Conservation (phyloP, 257 asterid genomes). For the Sherardia arvensis region DNA sequence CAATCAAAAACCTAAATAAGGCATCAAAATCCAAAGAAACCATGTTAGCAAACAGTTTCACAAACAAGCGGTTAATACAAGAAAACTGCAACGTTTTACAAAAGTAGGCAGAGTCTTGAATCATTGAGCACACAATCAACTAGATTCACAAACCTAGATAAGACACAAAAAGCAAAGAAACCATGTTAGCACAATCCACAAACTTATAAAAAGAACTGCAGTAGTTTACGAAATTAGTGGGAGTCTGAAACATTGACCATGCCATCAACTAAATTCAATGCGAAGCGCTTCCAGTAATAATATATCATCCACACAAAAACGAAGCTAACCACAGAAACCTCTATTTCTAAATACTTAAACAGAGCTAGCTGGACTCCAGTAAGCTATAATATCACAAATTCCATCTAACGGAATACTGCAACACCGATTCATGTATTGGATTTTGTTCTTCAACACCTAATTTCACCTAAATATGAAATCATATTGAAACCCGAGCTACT, state of each 20-base stretch:
- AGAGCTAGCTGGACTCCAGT: neutral
- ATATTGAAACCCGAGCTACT: too few relatives aligned
- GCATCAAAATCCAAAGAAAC: neutral
- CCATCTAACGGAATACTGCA: neutral
- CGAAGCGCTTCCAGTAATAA: neutral
- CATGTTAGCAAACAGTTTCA: neutral
- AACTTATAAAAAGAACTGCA: too few relatives aligned
- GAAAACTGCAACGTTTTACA: neutral
- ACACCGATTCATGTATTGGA: neutral
- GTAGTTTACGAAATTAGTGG: neutral
- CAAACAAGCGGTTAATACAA: neutral
- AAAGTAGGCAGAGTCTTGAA: too few relatives aligned
- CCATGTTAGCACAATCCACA: too few relatives aligned
- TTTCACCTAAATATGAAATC: too few relatives aligned
- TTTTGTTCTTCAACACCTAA: neutral
- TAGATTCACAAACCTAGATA: neutral
- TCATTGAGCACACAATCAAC: neutral
- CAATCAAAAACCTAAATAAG: slow-evolving; percentile 5
- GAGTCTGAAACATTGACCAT: neutral
- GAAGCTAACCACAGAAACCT: neutral
- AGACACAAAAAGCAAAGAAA: too few relatives aligned
- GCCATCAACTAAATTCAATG: neutral
- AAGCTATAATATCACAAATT: neutral
- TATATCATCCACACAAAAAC: neutral
- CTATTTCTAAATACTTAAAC: neutral